Evolutionary conservation across 176 grass and related monocot genomes (phyloP).

Genomic region (Zizania latifolia): DNA sequence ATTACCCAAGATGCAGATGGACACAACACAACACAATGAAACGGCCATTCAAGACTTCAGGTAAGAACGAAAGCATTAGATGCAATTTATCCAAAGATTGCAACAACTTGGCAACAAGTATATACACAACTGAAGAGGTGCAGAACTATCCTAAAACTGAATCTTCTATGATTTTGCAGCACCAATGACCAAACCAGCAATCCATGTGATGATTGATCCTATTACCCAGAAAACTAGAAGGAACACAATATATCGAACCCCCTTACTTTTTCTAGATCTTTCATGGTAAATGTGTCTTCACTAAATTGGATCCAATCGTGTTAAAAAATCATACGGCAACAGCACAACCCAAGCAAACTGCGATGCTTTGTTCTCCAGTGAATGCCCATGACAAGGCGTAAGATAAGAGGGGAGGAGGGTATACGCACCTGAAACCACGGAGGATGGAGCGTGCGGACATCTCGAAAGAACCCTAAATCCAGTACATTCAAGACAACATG

Average conservation of each 20-base stretch:
- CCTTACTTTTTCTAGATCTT: background rate
- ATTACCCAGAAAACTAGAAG: slow-evolving; percentile 50
- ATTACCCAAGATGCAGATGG: background rate
- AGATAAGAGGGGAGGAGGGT: background rate
- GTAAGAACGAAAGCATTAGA: background rate
- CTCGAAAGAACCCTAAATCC: background rate
- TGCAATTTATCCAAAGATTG: background rate
- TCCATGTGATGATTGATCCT: slow-evolving; percentile 60
- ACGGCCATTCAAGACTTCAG: background rate
- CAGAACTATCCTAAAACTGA: background rate
- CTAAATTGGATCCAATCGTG: background rate
- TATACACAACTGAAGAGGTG: slow-evolving; percentile 21
- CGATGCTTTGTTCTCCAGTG: too few relatives aligned
- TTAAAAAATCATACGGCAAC: background rate
- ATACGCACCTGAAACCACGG: slow-evolving; percentile 21
- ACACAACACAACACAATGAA: background rate
- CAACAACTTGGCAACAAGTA: background rate
- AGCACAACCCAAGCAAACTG: background rate
- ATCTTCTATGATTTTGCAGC: slow-evolving; percentile 44
- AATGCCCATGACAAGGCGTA: background rate
- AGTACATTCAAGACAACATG: background rate
- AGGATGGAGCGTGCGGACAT: background rate
- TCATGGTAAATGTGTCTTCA: background rate
- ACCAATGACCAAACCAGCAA: slow-evolving; percentile 49
- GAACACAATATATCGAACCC: slow-evolving; percentile 35